Evolutionary conservation across 1,284 basidiomycete species (phyloP).

Genomic region (Ceratobasidium sp.): DNA sequence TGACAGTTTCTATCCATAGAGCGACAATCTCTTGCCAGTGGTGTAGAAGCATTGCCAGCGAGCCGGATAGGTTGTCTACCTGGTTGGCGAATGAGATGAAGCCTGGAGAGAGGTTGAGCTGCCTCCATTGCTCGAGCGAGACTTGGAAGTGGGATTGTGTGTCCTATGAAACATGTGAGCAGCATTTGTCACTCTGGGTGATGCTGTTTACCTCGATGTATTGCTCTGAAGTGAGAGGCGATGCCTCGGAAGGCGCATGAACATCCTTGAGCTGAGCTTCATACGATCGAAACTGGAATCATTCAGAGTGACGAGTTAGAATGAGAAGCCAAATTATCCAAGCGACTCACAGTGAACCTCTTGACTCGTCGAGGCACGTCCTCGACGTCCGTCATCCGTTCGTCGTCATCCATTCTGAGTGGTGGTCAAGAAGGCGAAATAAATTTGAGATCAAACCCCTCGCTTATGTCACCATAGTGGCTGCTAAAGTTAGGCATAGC

Average conservation of each 20-base stretch:
- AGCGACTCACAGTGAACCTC: conserved; percentile 32
- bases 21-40: conserved; percentile 74
- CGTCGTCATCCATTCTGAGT: conserved; percentile 18
- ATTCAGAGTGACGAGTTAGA: background rate
- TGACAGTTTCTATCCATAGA: conserved; percentile 64
- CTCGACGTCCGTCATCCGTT: conserved; percentile 6
- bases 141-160: conserved; percentile 75
- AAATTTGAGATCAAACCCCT: conserved; percentile 36
- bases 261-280: conserved; percentile 69
- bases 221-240: conserved; percentile 63
- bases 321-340: background rate
- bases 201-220: conserved; percentile 61
- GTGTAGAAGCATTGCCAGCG: conserved; percentile 81
- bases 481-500: no score
- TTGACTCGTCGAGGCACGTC: conserved; percentile 22
- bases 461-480: background rate
- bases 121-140: conserved; percentile 72
- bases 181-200: no score
- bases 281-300: conserved; percentile 61
- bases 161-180: conserved; percentile 56
- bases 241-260: conserved; percentile 70
- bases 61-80: conserved; percentile 68
- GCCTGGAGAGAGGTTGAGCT: conserved; percentile 78
- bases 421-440: conserved; percentile 3
- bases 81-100: conserved; percentile 75